Percentiles rank a stretch among this genome's conserved stretches.
phyloP scores from a whole-genome alignment of 2,329 filamentous ascomycete genomes.

The Byssothecium circinans region DNA sequence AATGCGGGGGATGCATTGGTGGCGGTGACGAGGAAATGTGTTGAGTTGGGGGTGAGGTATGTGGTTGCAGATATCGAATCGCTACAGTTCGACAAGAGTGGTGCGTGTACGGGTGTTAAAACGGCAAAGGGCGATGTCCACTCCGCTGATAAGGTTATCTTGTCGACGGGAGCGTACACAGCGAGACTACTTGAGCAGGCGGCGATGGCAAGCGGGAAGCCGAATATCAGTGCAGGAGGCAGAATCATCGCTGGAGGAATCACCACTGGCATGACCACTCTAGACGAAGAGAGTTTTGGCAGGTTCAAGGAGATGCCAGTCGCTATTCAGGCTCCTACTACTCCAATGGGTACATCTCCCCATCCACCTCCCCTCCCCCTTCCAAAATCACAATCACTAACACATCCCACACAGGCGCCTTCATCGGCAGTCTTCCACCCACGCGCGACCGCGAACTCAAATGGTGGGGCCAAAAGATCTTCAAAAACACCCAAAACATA shows the following conservation, averaged over 20 bases:
- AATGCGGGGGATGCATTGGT: conserved; percentile 62
- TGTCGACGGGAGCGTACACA: conserved; percentile 49
- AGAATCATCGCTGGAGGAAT: conserved; percentile 61
- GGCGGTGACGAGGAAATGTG: conserved; percentile 55
- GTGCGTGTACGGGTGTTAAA: conserved; percentile 43
- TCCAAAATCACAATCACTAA: not conserved
- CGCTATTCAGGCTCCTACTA: conserved; percentile 35
- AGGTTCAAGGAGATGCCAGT: conserved; percentile 39
- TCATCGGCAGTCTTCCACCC: conserved; percentile 37
- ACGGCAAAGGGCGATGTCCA: conserved; percentile 35
- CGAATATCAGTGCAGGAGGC: conserved; percentile 56
- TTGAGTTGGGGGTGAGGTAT: conserved; percentile 63
- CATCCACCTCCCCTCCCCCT: not conserved
- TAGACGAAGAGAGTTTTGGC: conserved; percentile 37
- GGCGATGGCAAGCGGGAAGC: conserved; percentile 49
- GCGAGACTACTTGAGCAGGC: conserved; percentile 52
- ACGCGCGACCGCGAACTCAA: conserved; percentile 39
- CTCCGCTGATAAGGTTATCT: conserved; percentile 32
- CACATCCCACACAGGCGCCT: conserved; percentile 17
- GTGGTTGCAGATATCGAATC: conserved; percentile 55
- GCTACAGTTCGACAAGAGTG: conserved; percentile 52
- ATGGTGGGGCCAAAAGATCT: conserved; percentile 41
- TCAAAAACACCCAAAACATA: conserved; percentile 37
- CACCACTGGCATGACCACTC: conserved; percentile 51
- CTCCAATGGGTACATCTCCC: conserved; percentile 18